Evolutionary conservation across 306 rosid genomes (phyloP), one percentile per base, ranked within the genome.

Genomic region (Delonix regia): DNA sequence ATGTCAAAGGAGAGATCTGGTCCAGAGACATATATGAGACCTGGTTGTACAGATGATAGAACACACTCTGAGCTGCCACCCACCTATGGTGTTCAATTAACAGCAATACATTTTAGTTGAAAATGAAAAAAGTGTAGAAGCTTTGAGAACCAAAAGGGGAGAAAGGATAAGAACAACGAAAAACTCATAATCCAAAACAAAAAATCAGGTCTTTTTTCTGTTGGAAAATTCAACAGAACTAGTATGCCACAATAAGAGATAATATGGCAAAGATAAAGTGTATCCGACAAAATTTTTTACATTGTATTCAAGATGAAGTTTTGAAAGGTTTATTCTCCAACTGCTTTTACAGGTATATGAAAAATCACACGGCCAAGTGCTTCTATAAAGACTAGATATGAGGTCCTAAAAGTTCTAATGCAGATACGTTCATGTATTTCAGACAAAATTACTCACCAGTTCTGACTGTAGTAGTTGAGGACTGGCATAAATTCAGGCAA

Each of bases 11-110:
- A 78, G 99, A 95, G 79, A 95, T 95, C 91, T 95, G 84, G 9
- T 95, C 99, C 80, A 95, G 83, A 63, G 99, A 95, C 99, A 95
- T 95, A 88, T 95, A 95, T 38, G 99, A 95, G 27, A 95, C 99
- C 68, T 92, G 99, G 83, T 95, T 95, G 87, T 95, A 95, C 28
- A 95, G 90, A 85, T 95, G 99, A 78, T 95, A 92, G 89, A 95
- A 95, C 74, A 95, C 86, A 67, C 99, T 95, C 78, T 95, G 99
- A 30, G 98, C 98, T 0, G 91, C 99, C 67, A 95, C 80, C 99
- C 99, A 92, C 99, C 99, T 95, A 78, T 76, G 13, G 73, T 30
- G 57, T 27, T 63, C 71, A 80, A 71, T 70, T 69, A 75, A 39
- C 53, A 49, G 69, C 44, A 67, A 77, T 6, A 34, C 36, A 48